Conservation (phyloP, 768 basidiomycete genomes). For the Hypsizygus marmoreus region DNA sequence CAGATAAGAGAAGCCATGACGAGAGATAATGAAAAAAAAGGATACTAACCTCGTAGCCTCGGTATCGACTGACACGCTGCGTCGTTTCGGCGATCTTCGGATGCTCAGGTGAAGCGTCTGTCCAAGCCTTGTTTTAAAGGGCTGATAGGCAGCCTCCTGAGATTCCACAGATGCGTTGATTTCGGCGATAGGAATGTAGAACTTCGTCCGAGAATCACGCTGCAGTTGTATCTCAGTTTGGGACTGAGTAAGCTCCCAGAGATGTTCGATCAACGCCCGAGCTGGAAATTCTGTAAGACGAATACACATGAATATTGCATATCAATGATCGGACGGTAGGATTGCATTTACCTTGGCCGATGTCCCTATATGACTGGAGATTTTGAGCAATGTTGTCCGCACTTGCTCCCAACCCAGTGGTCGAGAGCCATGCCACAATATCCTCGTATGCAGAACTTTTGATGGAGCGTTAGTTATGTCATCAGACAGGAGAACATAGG, state of each 20-base stretch:
- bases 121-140: conserved; percentile 39
- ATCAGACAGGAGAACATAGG: not conserved
- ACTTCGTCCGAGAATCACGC: conserved; percentile 16
- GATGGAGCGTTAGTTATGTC: conserved; percentile 8
- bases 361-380: conserved; percentile 45
- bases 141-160: conserved; percentile 31
- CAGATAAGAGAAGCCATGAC: conserved; percentile 4
- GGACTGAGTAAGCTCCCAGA: conserved; percentile 42
- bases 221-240: conserved; percentile 22
- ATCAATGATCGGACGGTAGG: no score
- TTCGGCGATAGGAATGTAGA: conserved; percentile 29
- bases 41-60: conserved; percentile 40
- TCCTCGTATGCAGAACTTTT: conserved; percentile 44
- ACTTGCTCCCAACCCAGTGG: conserved; percentile 26
- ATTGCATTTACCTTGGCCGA: conserved; percentile 45
- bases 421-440: conserved; percentile 41
- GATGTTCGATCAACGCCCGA: conserved; percentile 48
- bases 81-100: conserved; percentile 49
- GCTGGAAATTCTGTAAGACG: conserved; percentile 43
- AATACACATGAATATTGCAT: not conserved
- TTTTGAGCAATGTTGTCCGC: conserved; percentile 37
- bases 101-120: conserved; percentile 39
- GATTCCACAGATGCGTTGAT: conserved; percentile 33
- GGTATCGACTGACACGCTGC: conserved; percentile 43
- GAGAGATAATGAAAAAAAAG: not conserved